Base-by-base conservation (phyloP, 2,329 filamentous ascomycete species). In the Thermothelomyces thermophilus region DNA sequence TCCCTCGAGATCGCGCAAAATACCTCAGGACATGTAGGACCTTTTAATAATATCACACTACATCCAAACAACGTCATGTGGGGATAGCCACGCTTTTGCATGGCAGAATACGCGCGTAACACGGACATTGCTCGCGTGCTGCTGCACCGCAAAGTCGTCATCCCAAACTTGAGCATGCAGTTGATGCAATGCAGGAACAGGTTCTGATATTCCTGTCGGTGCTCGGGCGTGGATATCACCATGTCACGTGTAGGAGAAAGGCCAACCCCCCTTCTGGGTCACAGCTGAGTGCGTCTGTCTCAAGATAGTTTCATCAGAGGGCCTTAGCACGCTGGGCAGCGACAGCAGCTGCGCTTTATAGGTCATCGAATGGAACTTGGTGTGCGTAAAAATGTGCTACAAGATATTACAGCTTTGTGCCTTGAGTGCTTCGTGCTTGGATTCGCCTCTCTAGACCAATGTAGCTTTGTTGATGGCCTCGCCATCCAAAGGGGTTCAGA, bases 281-380 rank as follows among this genome's bases (percentile, higher is more conserved):
- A 39, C 11, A 20, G n/a, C 41, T 50, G 39, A 53, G 17, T 39
- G 30, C 26, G 24, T 47, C 28, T 51, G 58, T 61, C 52, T 58
- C 57, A 58, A 40, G 53, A 56, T 35, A 19, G 58, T 61, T 61
- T 61, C 57, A 41, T 41, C 39, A n/a, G 10, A 7, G 22, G 56
- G 51, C 50, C 3, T 45, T n/a, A n/a, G 22, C 19, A 43, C 28
- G 33, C 28, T 20, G 19, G 26, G 33, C 16, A 22, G 28, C 20
- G 35, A 44, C 14, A 28, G 19, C 17, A 14, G 33, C 43, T 26
- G 14, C 33, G 13, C 9, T 33, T 22, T 10, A 26, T 24, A 39
- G 33, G 16, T 20, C 1, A 41, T 46, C 44, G 19, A 11, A 16
- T 41, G 28, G 36, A 28, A 20, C 20, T 8, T 13, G 39, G 30